Base-by-base conservation (phyloP, 2,329 filamentous ascomycete species). In the Xylariaceae sp. region DNA sequence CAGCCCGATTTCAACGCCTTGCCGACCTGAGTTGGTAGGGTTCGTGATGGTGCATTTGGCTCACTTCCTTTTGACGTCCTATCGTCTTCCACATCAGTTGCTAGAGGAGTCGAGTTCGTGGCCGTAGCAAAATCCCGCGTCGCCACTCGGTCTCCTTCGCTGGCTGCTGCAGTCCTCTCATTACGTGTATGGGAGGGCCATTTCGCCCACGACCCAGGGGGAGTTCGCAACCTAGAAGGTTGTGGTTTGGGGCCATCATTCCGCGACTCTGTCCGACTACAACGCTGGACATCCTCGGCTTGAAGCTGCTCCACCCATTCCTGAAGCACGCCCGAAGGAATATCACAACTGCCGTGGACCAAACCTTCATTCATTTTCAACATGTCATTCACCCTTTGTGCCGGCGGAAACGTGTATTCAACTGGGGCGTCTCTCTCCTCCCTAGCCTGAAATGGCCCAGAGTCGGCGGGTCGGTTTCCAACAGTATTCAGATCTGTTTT, bases 121-220 rank as follows among this genome's bases (percentile, higher is more conserved):
- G 44, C 27, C 2, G 43, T 46, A 37, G 51, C 61, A 39, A 60
- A 70, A 51, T 70, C 68, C 37, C 55, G 57, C 8, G 63, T 51
- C 2, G 50, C 57, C 31, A 70, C 65, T 19, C 47, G 60, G 47
- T 69, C 66, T 30, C 50, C 54, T 30, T 57, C 47, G 19, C 65
- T 62, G 39, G 68, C 67, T n/a, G 61, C 51, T 11, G 63, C 63
- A 32, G 60, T 62, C 51, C 68, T 65, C 51, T 66, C 60, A 4
- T 58, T 49, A 2, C 67, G 66, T 47, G 65, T 65, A 54, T 68
- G 64, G 4, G 67, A 70, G 19, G 68, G 67, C 68, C 68, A 70
- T 50, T 61, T 69, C 31, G 68, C 66, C 68, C 68, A 70, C 6
- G 67, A 66, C 45, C 58, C 60, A 9, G 67, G 67, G 34, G 66